Conservation (phyloP, 73 alveolate genomes). For the Loxodes magnus region DNA sequence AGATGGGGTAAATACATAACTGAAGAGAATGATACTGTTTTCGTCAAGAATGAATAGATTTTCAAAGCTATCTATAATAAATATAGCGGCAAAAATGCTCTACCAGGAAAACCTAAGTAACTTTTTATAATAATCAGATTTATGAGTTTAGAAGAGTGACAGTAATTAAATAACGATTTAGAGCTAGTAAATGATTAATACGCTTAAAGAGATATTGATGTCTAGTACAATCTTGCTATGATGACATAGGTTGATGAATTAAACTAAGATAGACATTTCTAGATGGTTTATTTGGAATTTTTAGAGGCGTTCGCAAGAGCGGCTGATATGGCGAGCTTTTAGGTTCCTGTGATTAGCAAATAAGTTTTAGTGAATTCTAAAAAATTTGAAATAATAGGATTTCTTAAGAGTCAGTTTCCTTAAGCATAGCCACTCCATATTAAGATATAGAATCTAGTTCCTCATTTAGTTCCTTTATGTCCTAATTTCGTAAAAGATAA, state of each 20-base stretch:
- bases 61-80: conserved; percentile 6
- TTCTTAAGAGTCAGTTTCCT: too few species aligned
- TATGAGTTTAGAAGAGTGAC: conserved; percentile 50
- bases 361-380: too few species aligned
- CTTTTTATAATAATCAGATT: conserved; percentile 24
- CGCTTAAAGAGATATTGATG: conserved; percentile 42
- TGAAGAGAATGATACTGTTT: conserved; percentile 5
- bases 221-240: conserved; percentile 46
- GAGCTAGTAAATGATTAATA: conserved; percentile 24
- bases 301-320: conserved; percentile 31
- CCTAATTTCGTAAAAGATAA: too few species aligned
- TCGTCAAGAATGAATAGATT: conserved; percentile 17
- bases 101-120: conserved; percentile 18
- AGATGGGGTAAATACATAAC: neutral
- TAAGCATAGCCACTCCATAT: too few species aligned
- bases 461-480: too few species aligned
- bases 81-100: conserved; percentile 47
- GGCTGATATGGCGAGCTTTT: conserved; percentile 10
- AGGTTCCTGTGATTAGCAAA: too few species aligned
- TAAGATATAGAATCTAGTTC: too few species aligned
- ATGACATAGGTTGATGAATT: conserved; percentile 57
- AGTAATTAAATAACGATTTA: conserved; percentile 18
- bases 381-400: too few species aligned
- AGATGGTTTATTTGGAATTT: conserved; percentile 36
- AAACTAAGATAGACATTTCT: conserved; percentile 35